Evolutionary conservation across 2,329 filamentous ascomycete genomes (phyloP), one percentile per base, ranked within the genome.

Genomic region (Fusarium sp.): DNA sequence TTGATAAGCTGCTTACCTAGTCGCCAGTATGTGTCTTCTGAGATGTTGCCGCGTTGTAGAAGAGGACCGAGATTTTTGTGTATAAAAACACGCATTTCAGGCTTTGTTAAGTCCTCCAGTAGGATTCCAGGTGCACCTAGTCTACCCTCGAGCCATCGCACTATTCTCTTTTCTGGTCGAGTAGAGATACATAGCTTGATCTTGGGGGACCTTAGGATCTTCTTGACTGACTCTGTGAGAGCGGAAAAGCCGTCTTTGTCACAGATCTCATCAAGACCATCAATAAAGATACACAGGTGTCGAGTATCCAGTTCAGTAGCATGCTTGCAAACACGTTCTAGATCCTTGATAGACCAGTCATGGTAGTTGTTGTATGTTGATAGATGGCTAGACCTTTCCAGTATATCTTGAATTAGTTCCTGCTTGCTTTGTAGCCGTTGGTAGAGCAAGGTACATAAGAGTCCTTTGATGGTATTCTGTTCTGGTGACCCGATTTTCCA

Each of bases 271-370:
- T 58, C 55, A 3, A 53, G 15, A 0, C 37, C 56, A 2, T 60
- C 57, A 0, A 60, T 1, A 1, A 60, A 57, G 1, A 60, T 15
- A 3, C 6, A 58, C 0, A 24, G 7, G 6, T 11, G 6, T 0
- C 16, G 16, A 2, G 4, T 2, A 10, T 57, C 47, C 1, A 4
- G 1, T 0, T 8, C 1, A 0, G 1, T 3, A 1, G n/a, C 0
- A 2, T 21, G 29, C 1, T 9, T 0, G 21, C 23, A 57, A 5
- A 20, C 37, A 2, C 1, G 0, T 20, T 29, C 9, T 2, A 57
- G 8, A 2, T 54, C 47, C 0, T 13, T 28, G 1, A 24, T 4
- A 1, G 29, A 9, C 55, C 55, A 58, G 1, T 58, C 55, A 1
- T 37, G 10, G 1, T 21, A 58, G 16, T 13, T 3, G 4, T 16